Evolutionary conservation across 306 rosid genomes (phyloP).

Genomic region (Quercus suber): DNA sequence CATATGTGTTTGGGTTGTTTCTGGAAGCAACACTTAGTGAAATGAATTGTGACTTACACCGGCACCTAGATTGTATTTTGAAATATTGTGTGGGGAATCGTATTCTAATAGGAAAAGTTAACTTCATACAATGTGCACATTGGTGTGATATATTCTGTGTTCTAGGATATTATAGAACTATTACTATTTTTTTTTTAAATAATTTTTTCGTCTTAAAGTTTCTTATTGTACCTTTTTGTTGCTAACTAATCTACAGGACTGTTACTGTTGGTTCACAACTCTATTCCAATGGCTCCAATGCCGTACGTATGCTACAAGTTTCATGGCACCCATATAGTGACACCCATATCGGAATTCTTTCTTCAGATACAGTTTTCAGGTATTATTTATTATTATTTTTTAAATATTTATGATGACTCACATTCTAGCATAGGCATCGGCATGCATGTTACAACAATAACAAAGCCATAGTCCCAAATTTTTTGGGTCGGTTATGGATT

Average conservation of each 20-base stretch:
- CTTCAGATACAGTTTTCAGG: slow-evolving; percentile 96
- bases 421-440: not conserved
- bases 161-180: slow-evolving; percentile 10
- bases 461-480: too few species aligned
- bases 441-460: not conserved
- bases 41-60: not conserved
- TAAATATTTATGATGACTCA: not conserved
- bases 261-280: slow-evolving; percentile 58
- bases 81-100: not conserved
- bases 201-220: not conserved
- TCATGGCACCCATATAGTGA: slow-evolving; percentile 88
- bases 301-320: slow-evolving; percentile 61
- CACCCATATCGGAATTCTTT: slow-evolving; percentile 84
- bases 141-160: not conserved
- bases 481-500: too few species aligned
- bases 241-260: slow-evolving; percentile 51
- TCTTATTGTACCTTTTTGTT: not conserved
- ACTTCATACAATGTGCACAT: slow-evolving; percentile 6
- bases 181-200: not conserved
- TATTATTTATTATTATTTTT: slow-evolving; percentile 16
- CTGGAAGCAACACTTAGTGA: not conserved
- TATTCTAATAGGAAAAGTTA: not conserved
- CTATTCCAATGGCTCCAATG: slow-evolving; percentile 43
- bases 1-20: not conserved
- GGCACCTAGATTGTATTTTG: not conserved